These are phyloP conservation scores for Clitopilus hobsonii DNA, from an alignment of 768 basidiomycete genomes.

Conservation along the genomic window DNA sequence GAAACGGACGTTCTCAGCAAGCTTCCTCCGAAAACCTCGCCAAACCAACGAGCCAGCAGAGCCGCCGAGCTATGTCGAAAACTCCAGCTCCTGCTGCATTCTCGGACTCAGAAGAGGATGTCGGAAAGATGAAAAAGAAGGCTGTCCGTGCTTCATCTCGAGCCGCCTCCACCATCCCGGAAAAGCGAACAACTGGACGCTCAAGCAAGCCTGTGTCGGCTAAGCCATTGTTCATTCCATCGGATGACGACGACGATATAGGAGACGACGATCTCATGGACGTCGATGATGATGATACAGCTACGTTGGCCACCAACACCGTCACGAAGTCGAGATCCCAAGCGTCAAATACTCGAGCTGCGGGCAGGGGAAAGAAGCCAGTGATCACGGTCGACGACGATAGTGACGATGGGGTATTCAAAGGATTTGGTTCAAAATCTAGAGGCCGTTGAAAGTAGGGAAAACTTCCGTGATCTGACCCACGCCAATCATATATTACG, in stretches of 20 bases:
- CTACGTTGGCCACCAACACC: background rate
- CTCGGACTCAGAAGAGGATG: background rate
- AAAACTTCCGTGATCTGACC: too few species aligned
- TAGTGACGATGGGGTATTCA: background rate
- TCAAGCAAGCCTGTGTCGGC: background rate
- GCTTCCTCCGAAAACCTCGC: background rate
- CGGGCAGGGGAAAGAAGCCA: background rate
- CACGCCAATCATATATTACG: too few species aligned
- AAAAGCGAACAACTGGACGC: background rate
- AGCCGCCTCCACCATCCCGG: background rate
- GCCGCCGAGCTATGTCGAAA: background rate
- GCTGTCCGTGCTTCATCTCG: background rate
- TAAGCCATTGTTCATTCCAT: background rate
- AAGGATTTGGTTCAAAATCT: background rate
- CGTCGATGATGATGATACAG: background rate
- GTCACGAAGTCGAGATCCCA: background rate
- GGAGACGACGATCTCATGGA: background rate
- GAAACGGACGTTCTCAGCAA: background rate
- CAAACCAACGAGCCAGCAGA: background rate
- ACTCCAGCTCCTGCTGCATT: background rate
- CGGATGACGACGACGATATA: background rate
- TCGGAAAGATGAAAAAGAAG: background rate
- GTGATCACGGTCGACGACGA: background rate
- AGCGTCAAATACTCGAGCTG: background rate
- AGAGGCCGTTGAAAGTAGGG: too few species aligned